These are phyloP conservation scores for Kodamaea sp. DNA, from an alignment of 1,139 yeast species.

Conservation along the genomic window DNA sequence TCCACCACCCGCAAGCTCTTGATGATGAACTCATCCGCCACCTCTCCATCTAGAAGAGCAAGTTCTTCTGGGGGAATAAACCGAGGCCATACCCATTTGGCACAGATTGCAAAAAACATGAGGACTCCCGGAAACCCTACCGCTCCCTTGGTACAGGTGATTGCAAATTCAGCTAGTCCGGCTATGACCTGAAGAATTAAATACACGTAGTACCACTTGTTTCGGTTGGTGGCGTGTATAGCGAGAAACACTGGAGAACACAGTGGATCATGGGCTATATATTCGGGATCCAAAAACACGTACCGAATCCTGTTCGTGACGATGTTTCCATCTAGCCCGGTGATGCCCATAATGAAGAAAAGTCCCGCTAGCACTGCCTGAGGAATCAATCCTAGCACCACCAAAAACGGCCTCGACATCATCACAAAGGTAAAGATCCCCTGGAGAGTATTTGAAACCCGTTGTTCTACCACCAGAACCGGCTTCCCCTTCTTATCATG, in stretches of 20 bases:
- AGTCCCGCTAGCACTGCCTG: constrained; percentile 92
- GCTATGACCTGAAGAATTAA: constrained; percentile 62
- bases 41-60: constrained; percentile 65
- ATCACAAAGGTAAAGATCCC: constrained; percentile 82
- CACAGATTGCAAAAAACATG: constrained; percentile 54
- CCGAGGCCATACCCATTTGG: constrained; percentile 67
- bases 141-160: constrained; percentile 85
- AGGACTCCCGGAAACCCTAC: constrained; percentile 92
- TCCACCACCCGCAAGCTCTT: constrained; percentile 33
- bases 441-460: constrained; percentile 81
- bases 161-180: constrained; percentile 78
- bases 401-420: constrained; percentile 85
- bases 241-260: constrained; percentile 42
- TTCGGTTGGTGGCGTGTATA: constrained; percentile 33
- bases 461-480: constrained; percentile 78
- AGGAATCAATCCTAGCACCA: constrained; percentile 83
- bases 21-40: constrained; percentile 61
- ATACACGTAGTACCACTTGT: constrained; percentile 57
- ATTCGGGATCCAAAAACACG: constrained; percentile 61
- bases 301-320: constrained; percentile 65
- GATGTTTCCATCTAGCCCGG: constrained; percentile 70
- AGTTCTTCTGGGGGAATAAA: constrained; percentile 66
- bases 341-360: constrained; percentile 89
- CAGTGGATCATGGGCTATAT: constrained; percentile 32
- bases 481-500: constrained; percentile 50